Evolutionary conservation across 257 asterid species (phyloP), one percentile per base, ranked within the genome.

Genomic region (Gentiana dahurica): DNA sequence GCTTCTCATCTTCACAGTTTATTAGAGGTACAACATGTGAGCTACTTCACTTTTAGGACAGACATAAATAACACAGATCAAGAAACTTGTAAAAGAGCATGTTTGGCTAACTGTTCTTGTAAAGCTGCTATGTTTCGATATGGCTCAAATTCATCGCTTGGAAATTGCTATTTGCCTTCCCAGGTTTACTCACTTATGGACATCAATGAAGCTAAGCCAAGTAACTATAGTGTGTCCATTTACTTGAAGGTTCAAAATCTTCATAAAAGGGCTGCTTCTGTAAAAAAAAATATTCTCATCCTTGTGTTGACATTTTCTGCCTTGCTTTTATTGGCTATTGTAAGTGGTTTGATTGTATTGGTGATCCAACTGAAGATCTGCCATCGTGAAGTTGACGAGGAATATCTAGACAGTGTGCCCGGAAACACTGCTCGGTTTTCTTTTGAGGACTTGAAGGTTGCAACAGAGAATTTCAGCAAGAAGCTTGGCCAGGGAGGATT

Each of bases 401-500:
- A 60, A 41, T 49, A 55, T 34, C 34, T 65, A n/a, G 60, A 51
- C 36, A 41, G 65, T 1, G 52, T 73, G n/a, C 68, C 68, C 2
- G 77, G 74, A 34, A 35, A 50, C 62, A 71, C 77, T 13, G 9
- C 58, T 12, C 61, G 69, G 50, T 73, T 60, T 44, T 64, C 68
- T 11, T 52, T 60, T 2, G 57, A 60, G 34, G 54, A 52, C 12
- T 54, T 60, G 38, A 64, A 57, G 39, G 53, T 32, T 1, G 15
- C 49, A 11, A 73, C 74, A 0, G 54, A 61, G 47, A 24, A 48
- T 34, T 73, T 73, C 47, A 53, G 65, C 6, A 39, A 15, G 3
- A 73, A 68, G 12, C 65, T 73, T 2, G 66, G 74, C 6, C 57
- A 62, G 54, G 66, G 71, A 24, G 69, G 68, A 38, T 73, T 65